Conservation (phyloP, 2,329 filamentous ascomycete species). For the Leptosphaerulina australis region DNA sequence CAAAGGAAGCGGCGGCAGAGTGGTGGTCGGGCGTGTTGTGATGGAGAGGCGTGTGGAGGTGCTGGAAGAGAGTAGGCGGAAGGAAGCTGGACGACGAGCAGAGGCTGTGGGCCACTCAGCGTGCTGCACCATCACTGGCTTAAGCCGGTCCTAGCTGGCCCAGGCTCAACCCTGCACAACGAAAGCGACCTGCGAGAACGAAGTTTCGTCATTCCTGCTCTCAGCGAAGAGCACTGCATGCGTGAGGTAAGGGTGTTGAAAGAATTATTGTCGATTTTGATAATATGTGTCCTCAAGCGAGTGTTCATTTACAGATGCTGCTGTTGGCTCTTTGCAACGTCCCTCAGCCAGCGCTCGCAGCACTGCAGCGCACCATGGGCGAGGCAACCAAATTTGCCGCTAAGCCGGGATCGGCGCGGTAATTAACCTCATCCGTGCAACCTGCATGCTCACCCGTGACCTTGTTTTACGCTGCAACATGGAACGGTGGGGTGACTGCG, state of each 20-base stretch:
- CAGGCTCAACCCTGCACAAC: slow-evolving; percentile 27
- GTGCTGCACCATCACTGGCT: slow-evolving; percentile 24
- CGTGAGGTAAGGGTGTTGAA: background rate
- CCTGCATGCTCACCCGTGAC: slow-evolving; percentile 6
- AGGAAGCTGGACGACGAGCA: slow-evolving; percentile 16
- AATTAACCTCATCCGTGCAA: slow-evolving; percentile 17
- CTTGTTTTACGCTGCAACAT: slow-evolving; percentile 1
- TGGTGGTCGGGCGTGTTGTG: slow-evolving; percentile 19
- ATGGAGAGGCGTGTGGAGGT: slow-evolving; percentile 20
- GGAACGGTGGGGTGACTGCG: background rate
- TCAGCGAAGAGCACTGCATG: background rate
- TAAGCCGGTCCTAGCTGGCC: slow-evolving; percentile 25
- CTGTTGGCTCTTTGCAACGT: background rate
- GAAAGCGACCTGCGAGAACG: slow-evolving; percentile 10
- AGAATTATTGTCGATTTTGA: background rate
- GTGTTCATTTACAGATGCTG: background rate
- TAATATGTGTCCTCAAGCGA: background rate
- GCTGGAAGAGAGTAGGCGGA: slow-evolving; percentile 22
- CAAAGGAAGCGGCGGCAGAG: slow-evolving; percentile 13
- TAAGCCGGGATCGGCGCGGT: slow-evolving; percentile 22
- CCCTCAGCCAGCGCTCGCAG: slow-evolving; percentile 1
- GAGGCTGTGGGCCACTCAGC: slow-evolving; percentile 28
- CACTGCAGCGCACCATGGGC: slow-evolving; percentile 11
- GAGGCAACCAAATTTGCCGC: slow-evolving; percentile 16
- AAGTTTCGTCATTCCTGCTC: slow-evolving; percentile 1